Conservation (phyloP, 2,329 filamentous ascomycete species). For the Aspergillus sp. region DNA sequence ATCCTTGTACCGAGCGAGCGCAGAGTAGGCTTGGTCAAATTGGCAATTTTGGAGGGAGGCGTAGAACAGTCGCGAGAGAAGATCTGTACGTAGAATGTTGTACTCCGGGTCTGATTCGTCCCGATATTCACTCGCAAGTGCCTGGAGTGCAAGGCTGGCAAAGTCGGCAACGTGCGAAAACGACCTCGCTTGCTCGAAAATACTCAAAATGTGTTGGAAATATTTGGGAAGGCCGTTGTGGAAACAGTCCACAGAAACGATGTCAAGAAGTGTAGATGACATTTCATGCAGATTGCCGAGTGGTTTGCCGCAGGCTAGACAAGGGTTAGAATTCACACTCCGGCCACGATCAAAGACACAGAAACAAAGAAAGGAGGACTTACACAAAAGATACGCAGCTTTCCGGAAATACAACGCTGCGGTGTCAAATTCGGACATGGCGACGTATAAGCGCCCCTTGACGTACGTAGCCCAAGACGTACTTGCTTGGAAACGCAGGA, state of each 20-base stretch:
- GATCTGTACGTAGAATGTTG: slow-evolving; percentile 58
- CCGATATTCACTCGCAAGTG: slow-evolving; percentile 41
- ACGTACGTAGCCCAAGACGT: slow-evolving; percentile 70
- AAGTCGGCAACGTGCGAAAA: slow-evolving; percentile 84
- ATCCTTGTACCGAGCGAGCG: slow-evolving; percentile 71
- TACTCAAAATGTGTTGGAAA: slow-evolving; percentile 77
- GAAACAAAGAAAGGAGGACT: slow-evolving; percentile 34
- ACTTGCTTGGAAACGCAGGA: slow-evolving; percentile 63
- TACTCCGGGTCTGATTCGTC: slow-evolving; percentile 38
- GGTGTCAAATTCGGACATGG: slow-evolving; percentile 68
- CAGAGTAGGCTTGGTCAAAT: slow-evolving; percentile 79
- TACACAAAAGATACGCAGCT: slow-evolving; percentile 79
- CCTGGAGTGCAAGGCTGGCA: slow-evolving; percentile 71
- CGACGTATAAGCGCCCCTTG: slow-evolving; percentile 75
- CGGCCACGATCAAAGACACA: background rate
- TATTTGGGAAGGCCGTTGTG: slow-evolving; percentile 77
- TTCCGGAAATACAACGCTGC: slow-evolving; percentile 78
- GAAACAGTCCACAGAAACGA: slow-evolving; percentile 67
- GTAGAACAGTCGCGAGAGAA: slow-evolving; percentile 81
- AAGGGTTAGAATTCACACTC: slow-evolving; percentile 18
- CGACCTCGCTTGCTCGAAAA: slow-evolving; percentile 76
- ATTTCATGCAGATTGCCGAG: slow-evolving; percentile 45
- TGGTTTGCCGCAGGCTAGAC: slow-evolving; percentile 43
- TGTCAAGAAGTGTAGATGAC: slow-evolving; percentile 66
- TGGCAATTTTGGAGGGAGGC: slow-evolving; percentile 75